Percentiles rank a stretch among this genome's conserved stretches.
These are phyloP conservation scores for Fusarium concolor DNA, from an alignment of 2,329 filamentous ascomycete species.

Conservation along the genomic window DNA sequence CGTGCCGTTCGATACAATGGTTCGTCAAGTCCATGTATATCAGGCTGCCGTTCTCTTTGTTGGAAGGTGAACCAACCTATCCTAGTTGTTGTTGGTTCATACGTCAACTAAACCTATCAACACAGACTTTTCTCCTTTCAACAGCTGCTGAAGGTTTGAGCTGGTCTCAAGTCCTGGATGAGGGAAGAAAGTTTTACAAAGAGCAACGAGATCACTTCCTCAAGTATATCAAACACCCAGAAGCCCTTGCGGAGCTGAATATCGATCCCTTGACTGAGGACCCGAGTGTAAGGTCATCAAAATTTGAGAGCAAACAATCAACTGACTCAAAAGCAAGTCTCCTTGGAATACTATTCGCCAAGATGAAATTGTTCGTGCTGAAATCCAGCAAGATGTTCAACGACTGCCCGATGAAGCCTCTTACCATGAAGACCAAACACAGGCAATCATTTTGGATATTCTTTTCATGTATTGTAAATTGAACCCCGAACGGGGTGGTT, in stretches of 20 bases:
- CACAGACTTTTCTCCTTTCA: constrained; percentile 83
- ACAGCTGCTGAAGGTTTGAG: constrained; percentile 70
- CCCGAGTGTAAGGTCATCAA: constrained; percentile 58
- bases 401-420: constrained; percentile 92
- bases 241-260: constrained; percentile 76
- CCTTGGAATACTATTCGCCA: constrained; percentile 89
- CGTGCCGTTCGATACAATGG: constrained; percentile 72
- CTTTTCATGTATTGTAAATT: constrained; percentile 96
- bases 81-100: not conserved
- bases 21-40: constrained; percentile 70
- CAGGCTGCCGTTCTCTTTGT: constrained; percentile 85
- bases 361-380: constrained; percentile 84
- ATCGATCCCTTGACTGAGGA: constrained; percentile 91
- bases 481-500: constrained; percentile 85
- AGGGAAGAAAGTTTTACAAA: constrained; percentile 79
- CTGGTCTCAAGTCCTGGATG: constrained; percentile 76
- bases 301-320: not conserved
- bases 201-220: constrained; percentile 80
- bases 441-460: constrained; percentile 85
- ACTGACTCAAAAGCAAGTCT: constrained; percentile 67
- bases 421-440: constrained; percentile 83
- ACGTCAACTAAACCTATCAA: constrained; percentile 24
- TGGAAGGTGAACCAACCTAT: constrained; percentile 77
- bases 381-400: constrained; percentile 95
- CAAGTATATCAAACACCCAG: constrained; percentile 84